Base-by-base conservation (phyloP, 306 rosid species). In the Cucurbita ficifolia region DNA sequence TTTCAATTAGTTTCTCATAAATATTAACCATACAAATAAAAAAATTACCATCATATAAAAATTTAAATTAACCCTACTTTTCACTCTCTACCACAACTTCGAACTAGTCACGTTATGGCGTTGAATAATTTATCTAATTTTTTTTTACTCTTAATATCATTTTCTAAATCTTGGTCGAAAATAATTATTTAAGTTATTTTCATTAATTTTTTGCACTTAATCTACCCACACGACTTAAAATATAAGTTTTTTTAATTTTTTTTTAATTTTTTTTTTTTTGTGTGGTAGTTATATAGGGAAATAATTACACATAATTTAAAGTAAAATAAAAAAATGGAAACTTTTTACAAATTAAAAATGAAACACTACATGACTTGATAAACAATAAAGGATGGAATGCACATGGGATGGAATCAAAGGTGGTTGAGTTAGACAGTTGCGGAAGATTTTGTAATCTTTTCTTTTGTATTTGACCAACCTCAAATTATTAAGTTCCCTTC, bases 371-470 rank as follows among this genome's bases (percentile, higher is more conserved):
- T 46, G 17, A 52, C 53, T 62, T 58, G 24, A 33, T 24, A 70
- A 70, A 70, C 49, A 65, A 65, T 65, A 10, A 65, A 65, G 19
- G 48, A 51, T 16, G 75, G 43, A 33, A 53, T 7, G 57, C 58
- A 49, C 45, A 71, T 88, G 95, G 88, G 52, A 80, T 67, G 87
- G 86, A 85, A 89, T 83, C 87, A 64, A 73, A 8, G 79, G 77
- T 75, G 61, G 86, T 73, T 82, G 74, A 72, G 78, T 48, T 39
- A 49, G 72, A 78, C 78, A 80, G 77, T 81, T 86, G 73, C 73
- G 22, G 75, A 54, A 73, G 79, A 79, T 81, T 80, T 78, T 69
- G 53, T 54, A 35, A 65, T 85, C 82, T 83, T 78, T 83, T 76
- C 75, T 86, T 87, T 35, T 36, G 56, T 50, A 71, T 72, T 52